Base-by-base conservation (phyloP, 108 stramenopile genomes). In the Cyclotella sp. region DNA sequence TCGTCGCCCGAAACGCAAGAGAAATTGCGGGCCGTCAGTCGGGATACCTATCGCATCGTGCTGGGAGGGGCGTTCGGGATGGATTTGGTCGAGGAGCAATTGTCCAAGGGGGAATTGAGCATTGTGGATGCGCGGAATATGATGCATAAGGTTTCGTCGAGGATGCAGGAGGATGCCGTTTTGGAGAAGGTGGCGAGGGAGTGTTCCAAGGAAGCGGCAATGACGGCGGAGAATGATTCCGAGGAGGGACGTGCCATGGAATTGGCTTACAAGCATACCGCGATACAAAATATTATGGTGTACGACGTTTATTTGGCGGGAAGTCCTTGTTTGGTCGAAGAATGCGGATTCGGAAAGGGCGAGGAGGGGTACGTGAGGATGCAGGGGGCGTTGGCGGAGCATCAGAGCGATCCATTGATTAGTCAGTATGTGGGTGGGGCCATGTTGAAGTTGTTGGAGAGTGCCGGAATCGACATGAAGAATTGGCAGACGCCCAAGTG, bases 391-490 rank as follows among this genome's bases (percentile, higher is more conserved):
- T 88, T 96, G 88, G 89, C 90, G 14, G 92, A 94, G 41, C 89
- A 93, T 72, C 93, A 96, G 84, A 83, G 72, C 34, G 95, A 96
- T 85, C 95, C 95, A 9, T 68, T 96, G 54, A 87, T 93, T 12
- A 69, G 81, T 60, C 90, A 96, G 76, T 96, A 96, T 74, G 88
- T 92, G 22, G 85, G 90, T 13, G 67, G 84, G 39, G 86, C 87
- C 58, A 96, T 94, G 91, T 61, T 89, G 54, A 87, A 85, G 61
- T 71, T 96, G 61, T 75, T 93, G 78, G 64, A 90, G 54, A 84
- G 88, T 63, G 95, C 92, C 27, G 95, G 92, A 9, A 76, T 96
- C 59, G 93, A 93, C 67, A 72, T 89, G 51, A 58, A 71, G 58
- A 72, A 73, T n/a, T 15, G 82, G 54, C 65, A 74, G 72, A 10